Evolutionary conservation across 192 early-diverging fungal genomes (phyloP).

Genomic region (Jimgerdemannia flammicorona): DNA sequence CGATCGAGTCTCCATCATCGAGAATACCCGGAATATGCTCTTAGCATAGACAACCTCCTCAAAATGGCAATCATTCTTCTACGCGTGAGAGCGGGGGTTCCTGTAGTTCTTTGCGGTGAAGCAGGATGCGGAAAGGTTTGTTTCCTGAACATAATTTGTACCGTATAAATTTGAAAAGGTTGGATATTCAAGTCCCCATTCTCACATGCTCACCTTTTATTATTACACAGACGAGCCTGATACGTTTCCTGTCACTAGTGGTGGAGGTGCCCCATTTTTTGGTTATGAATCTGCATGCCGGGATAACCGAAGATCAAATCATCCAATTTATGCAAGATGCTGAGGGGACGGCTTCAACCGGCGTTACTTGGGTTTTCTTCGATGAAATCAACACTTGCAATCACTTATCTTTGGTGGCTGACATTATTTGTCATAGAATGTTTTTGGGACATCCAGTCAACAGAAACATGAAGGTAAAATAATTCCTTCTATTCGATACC

Average conservation of each 20-base stretch:
- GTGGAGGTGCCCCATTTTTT: constrained; percentile 5
- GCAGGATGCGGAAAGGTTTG: constrained; percentile 18
- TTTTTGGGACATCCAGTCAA: constrained; percentile 2
- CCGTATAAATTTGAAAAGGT: not conserved
- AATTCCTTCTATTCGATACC: too few species aligned
- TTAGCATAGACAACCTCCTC: constrained; percentile 8
- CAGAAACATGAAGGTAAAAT: not conserved
- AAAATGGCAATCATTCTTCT: constrained; percentile 18
- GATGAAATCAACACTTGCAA: constrained; percentile 20
- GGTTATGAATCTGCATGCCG: constrained; percentile 4
- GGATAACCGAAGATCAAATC: constrained; percentile 10
- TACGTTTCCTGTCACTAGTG: constrained; percentile 3
- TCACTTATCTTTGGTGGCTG: constrained; percentile 8
- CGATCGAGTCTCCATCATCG: not conserved
- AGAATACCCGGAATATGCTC: constrained; percentile 7
- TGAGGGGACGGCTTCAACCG: not conserved
- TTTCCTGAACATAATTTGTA: not conserved
- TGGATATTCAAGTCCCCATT: not conserved
- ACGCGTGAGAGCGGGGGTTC: constrained; percentile 6
- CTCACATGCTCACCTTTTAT: not conserved
- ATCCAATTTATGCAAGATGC: not conserved
- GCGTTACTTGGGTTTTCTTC: constrained; percentile 13
- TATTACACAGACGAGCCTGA: constrained; percentile 11
- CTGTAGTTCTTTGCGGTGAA: constrained; percentile 12
- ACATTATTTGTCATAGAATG: constrained; percentile 11